Evolutionary conservation across 129 eudicot genomes (phyloP), one percentile per base, ranked within the genome.

Genomic region (Cynara cardunculus): DNA sequence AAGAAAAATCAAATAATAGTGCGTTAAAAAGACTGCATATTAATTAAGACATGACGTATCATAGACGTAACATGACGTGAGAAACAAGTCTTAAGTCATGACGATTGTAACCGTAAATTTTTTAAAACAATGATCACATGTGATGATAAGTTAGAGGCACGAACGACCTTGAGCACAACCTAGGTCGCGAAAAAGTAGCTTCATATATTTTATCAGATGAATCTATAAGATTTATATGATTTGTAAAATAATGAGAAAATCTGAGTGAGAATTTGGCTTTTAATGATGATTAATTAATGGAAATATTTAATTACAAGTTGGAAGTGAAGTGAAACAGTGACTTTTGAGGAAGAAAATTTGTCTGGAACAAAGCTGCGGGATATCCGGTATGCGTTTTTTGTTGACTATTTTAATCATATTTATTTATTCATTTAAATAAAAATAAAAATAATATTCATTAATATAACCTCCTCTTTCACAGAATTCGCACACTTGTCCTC

Each of bases 341-440:
- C 69, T 64, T 64, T 64, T 64, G 0, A 68, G 1, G 41, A 74
- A 27, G 81, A 37, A 65, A 65, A 14, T 65, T 66, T 65, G 81
- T 77, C 81, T 77, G 74, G 41, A 77, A 44, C 81, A 77, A 35
- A 65, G 81, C 18, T 65, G 81, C 81, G 62, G 69, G 39, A 65
- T 77, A 77, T 66, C 81, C 72, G 81, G 81, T 73, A 64, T 64
- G 81, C 81, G 81, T 24, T 65, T 66, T 37, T 77, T 77, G 81
- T 77, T 77, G 81, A 77, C 81, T 66, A 56, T 56, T 53, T 14
- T 53, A 2, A 56, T 56, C n/a, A 53, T 6, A 53, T 53, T 53
- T 53, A 5, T 53, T 5, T 24, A 53, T 53, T 5, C 65, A 56
- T 56, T 56, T 18, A 56, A 18, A 18, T 46, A 53, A 3, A 16